phyloP scores from a whole-genome alignment of 306 rosid genomes.

The Vigna radiata region DNA sequence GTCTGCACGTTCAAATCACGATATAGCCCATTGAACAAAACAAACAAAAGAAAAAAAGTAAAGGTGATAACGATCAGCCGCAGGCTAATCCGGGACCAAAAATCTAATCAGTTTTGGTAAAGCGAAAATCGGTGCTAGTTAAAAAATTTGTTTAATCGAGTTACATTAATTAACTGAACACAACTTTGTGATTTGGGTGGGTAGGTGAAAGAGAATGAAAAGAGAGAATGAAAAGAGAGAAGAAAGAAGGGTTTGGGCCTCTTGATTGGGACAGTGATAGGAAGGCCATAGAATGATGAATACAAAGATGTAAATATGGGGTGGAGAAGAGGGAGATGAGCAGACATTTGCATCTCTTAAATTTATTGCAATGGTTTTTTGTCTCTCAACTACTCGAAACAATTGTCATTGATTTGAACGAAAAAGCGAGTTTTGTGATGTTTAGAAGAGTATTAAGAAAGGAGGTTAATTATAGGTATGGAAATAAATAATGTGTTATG shows the following conservation, averaged over 20 bases:
- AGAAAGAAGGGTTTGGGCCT: no score
- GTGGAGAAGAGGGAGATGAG: slow-evolving; percentile 33
- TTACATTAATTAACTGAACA: no score
- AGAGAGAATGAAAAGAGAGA: slow-evolving; percentile 29
- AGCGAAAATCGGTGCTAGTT: neutral
- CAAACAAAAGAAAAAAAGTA: neutral
- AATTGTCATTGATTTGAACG: slow-evolving; percentile 34
- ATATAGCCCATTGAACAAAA: neutral
- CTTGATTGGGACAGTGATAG: slow-evolving; percentile 55
- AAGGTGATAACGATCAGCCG: slow-evolving; percentile 16
- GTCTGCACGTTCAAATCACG: slow-evolving; percentile 22
- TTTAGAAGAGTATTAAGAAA: slow-evolving; percentile 9
- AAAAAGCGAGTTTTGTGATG: neutral
- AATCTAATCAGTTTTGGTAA: neutral
- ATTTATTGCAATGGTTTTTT: slow-evolving; percentile 46
- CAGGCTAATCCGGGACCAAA: slow-evolving; percentile 20
- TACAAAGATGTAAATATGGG: slow-evolving; percentile 21
- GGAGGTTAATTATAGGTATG: neutral
- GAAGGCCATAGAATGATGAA: slow-evolving; percentile 40
- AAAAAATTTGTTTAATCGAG: neutral
- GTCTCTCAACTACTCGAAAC: slow-evolving; percentile 37
- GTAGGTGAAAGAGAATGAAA: slow-evolving; percentile 49
- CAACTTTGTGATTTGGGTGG: neutral
- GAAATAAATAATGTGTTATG: slow-evolving; percentile 29
- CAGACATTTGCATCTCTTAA: slow-evolving; percentile 51